Conservation (phyloP, 345 rosid species). For the Melaleuca quinquenervia region DNA sequence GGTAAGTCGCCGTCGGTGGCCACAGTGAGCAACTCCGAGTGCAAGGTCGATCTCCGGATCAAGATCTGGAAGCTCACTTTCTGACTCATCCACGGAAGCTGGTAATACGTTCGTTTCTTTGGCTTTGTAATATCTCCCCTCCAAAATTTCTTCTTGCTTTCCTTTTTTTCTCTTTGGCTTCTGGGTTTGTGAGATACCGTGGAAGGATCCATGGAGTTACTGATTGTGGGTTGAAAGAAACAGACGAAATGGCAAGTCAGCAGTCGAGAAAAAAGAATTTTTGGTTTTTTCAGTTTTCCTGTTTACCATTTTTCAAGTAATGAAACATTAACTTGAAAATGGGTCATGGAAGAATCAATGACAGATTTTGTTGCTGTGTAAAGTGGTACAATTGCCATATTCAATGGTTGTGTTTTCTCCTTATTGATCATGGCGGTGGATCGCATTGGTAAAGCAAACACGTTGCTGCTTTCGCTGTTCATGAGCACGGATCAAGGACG, state of each 20-base stretch:
- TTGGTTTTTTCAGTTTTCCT: not conserved
- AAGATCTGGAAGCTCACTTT: conserved; percentile 93
- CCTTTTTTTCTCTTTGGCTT: not conserved
- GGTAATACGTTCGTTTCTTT: not conserved
- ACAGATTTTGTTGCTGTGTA: not conserved
- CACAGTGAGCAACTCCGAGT: conserved; percentile 27
- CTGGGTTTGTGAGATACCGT: not conserved
- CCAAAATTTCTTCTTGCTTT: not conserved
- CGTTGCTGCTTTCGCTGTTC: not conserved
- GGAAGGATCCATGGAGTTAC: not conserved
- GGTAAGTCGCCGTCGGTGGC: conserved; percentile 71
- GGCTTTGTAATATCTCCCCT: not conserved
- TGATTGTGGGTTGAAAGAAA: not conserved
- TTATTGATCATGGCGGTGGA: not conserved
- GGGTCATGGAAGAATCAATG: not conserved
- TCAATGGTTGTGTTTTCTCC: not conserved
- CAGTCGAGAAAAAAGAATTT: not conserved
- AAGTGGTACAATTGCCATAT: not conserved
- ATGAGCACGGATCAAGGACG: not conserved
- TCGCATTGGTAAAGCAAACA: not conserved
- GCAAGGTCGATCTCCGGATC: conserved; percentile 78
- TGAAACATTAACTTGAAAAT: not conserved
- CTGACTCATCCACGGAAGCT: conserved; percentile 1
- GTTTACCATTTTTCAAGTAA: not conserved
- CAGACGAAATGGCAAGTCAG: not conserved